Percentiles rank a stretch among this genome's conserved stretches.
These are phyloP conservation scores for Tetracentron sinense DNA, from an alignment of 164 flowering plant genomes.

Conservation along the genomic window DNA sequence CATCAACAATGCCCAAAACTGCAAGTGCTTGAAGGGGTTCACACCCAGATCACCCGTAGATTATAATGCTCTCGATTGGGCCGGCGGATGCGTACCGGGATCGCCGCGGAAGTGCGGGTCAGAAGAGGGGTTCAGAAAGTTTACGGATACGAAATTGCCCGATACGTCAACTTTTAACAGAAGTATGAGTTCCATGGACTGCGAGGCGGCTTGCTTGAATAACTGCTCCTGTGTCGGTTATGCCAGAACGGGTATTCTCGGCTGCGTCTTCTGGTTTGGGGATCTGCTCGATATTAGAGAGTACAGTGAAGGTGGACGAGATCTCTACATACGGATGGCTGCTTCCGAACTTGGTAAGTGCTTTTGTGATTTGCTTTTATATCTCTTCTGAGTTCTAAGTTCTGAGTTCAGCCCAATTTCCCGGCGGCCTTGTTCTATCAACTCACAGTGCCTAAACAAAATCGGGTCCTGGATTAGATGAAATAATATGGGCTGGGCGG, in stretches of 20 bases:
- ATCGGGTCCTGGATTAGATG: too few species aligned
- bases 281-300: constrained; percentile 43
- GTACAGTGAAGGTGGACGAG: constrained; percentile 37
- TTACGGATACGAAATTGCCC: constrained; percentile 16
- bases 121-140: constrained; percentile 15
- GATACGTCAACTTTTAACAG: constrained; percentile 17
- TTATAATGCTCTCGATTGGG: constrained; percentile 6
- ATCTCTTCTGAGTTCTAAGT: too few species aligned
- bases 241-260: constrained; percentile 9
- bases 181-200: constrained; percentile 24
- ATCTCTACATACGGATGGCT: constrained; percentile 39
- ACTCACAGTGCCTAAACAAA: too few species aligned
- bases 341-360: constrained; percentile 53
- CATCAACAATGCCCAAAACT: neutral
- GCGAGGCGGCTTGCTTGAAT: constrained; percentile 17
- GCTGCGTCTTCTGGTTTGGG: constrained; percentile 45
- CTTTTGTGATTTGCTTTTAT: too few species aligned
- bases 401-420: too few species aligned
- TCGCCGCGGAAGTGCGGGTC: constrained; percentile 5
- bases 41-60: constrained; percentile 3
- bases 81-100: constrained; percentile 20
- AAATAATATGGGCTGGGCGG: too few species aligned
- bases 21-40: constrained; percentile 15
- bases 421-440: too few species aligned
- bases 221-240: constrained; percentile 39